These are phyloP conservation scores for Trifolium subterraneum DNA, from an alignment of 306 rosid species.

Conservation along the genomic window DNA sequence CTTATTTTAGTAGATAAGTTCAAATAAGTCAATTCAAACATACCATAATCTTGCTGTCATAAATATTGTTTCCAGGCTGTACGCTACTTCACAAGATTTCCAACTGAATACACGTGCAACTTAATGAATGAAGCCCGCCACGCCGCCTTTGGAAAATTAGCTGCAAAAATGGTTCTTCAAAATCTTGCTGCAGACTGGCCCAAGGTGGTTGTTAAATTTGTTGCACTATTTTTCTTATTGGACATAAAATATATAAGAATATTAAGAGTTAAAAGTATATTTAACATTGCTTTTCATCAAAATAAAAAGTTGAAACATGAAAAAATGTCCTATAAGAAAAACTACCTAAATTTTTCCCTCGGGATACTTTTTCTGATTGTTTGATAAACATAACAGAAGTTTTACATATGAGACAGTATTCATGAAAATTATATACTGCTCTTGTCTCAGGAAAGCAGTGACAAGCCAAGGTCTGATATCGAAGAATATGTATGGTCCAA, in stretches of 20 bases:
- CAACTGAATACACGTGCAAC: slow-evolving; percentile 77
- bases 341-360: background rate
- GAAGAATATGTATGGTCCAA: slow-evolving; percentile 88
- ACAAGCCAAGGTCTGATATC: slow-evolving; percentile 54
- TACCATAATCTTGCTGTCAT: slow-evolving; percentile 4
- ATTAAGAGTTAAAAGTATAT: background rate
- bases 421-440: background rate
- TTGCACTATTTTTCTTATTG: slow-evolving; percentile 29
- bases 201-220: slow-evolving; percentile 52
- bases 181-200: slow-evolving; percentile 64
- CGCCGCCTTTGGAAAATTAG: slow-evolving; percentile 79
- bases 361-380: no score
- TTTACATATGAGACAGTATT: background rate
- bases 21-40: background rate
- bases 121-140: slow-evolving; percentile 85
- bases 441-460: slow-evolving; percentile 51
- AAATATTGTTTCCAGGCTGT: slow-evolving; percentile 65
- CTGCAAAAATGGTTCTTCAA: slow-evolving; percentile 70
- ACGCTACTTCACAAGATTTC: slow-evolving; percentile 87
- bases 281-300: background rate
- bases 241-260: background rate
- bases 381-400: background rate
- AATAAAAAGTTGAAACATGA: background rate
- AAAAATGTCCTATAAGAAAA: slow-evolving; percentile 5
- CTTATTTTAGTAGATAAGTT: background rate